These are phyloP conservation scores for Mallotus repandus DNA, from an alignment of 441 rosid species.

Conservation along the genomic window DNA sequence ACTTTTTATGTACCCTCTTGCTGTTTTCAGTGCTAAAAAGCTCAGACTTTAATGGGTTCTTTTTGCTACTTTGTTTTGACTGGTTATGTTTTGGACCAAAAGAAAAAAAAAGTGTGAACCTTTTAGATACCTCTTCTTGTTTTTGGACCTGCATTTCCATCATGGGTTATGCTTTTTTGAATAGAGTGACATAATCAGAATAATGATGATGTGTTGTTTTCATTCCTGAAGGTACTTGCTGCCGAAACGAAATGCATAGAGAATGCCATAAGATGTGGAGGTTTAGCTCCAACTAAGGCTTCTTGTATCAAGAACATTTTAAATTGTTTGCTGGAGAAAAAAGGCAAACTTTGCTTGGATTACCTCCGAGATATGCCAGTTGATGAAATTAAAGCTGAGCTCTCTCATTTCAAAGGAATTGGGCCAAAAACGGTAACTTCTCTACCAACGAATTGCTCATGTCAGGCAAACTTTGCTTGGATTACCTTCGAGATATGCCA, in stretches of 20 bases:
- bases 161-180: not conserved
- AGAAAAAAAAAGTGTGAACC: not conserved
- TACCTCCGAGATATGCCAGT: conserved; percentile 59
- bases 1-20: no score
- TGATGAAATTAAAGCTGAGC: conserved; percentile 69
- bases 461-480: conserved; percentile 58
- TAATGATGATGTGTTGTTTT: conserved; percentile 9
- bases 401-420: conserved; percentile 73
- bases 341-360: conserved; percentile 66
- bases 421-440: conserved; percentile 80
- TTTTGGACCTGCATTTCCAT: not conserved
- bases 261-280: conserved; percentile 81
- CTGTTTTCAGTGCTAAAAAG: no score
- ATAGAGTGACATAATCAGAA: conserved; percentile 1
- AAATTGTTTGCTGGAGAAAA: conserved; percentile 57
- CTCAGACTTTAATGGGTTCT: no score
- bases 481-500: conserved; percentile 45
- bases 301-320: conserved; percentile 58
- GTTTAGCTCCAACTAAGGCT: conserved; percentile 74
- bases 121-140: no score
- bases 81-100: not conserved
- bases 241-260: conserved; percentile 60
- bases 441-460: not conserved
- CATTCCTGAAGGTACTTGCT: conserved; percentile 52
- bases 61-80: no score